Evolutionary conservation across 495 filamentous ascomycete species (phyloP), one percentile per base, ranked within the genome.

Genomic region (Annulohypoxylon maeteangense): DNA sequence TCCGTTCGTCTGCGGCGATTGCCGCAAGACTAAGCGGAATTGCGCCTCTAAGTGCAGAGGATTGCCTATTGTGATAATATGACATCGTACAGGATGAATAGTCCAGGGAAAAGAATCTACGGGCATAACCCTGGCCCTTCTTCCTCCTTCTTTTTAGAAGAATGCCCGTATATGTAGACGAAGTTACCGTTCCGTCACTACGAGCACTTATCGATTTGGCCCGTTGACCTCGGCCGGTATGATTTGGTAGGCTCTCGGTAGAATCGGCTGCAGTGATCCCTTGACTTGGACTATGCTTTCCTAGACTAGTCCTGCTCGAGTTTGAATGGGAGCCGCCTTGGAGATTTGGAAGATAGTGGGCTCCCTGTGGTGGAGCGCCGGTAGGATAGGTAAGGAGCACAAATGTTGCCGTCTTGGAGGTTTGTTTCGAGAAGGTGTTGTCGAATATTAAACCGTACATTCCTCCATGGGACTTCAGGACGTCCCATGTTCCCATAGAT

Each of bases 361-460:
- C 88, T 3, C 90, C 88, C 68, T 93, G 92, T 0, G 96, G 95
- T 20, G 93, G 91, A 12, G 89, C 83, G 67, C 89, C 90, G 36
- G 93, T 93, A 32, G 95, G 93, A 72, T 98, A 97, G 12, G 93
- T 98, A 70, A 98, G 86, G 45, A 98, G 87, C 18, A 98, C 95
- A 69, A 98, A 92, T 18, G 95, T 98, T 11, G 92, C 92, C 40
- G 91, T 97, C 81, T 99, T 99, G 56, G 94, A 93, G 42, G 93
- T 89, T 76, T 94, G 91, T 81, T 97, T 98, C 54, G 94, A 96
- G 78, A 98, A 98, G 32, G 96, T 99, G 76, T 99, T 99, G 86
- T 99, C 95, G 76, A 99, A 97, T 25, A 98, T 92, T 60, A 99
- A 85, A 31, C 93, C 95, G 79, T 96, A 99, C 89, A 97, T 98